Percentiles rank a stretch among this genome's conserved stretches.
Evolutionary conservation across 352 stramenopile genomes (phyloP).

Genomic region (Globisporangium ultimum): DNA sequence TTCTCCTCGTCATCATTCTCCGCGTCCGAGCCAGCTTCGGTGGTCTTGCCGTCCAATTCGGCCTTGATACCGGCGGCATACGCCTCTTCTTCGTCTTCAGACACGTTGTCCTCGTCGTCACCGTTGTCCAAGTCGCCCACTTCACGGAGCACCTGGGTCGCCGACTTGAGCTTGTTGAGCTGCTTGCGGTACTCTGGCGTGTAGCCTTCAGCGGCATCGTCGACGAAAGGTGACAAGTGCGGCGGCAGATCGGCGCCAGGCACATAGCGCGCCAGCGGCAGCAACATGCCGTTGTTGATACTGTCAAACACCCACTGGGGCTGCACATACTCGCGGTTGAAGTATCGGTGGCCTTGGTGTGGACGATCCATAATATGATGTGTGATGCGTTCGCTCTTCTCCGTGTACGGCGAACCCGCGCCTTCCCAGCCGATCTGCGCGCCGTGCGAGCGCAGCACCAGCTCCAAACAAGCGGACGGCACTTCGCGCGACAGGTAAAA

Average conservation of each 20-base stretch:
- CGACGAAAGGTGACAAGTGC: slow-evolving; percentile 95
- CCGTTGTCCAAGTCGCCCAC: slow-evolving; percentile 33
- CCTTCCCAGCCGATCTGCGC: slow-evolving; percentile 96
- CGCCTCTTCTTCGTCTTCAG: slow-evolving; percentile 63
- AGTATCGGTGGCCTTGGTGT: slow-evolving; percentile 87
- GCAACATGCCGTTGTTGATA: slow-evolving; percentile 94
- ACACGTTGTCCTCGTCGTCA: slow-evolving; percentile 44
- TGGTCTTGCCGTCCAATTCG: slow-evolving; percentile 52
- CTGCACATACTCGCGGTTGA: slow-evolving; percentile 97
- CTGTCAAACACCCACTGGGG: slow-evolving; percentile 99
- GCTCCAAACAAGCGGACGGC: slow-evolving; percentile 91
- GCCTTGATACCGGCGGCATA: slow-evolving; percentile 81
- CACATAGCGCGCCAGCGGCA: slow-evolving; percentile 92
- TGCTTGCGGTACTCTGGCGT: slow-evolving; percentile 95
- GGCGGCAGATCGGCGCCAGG: slow-evolving; percentile 91
- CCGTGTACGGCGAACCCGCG: slow-evolving; percentile 85
- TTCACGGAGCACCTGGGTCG: slow-evolving; percentile 68
- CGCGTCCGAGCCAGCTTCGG: slow-evolving; percentile 29
- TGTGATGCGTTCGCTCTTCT: slow-evolving; percentile 93
- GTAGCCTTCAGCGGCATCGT: slow-evolving; percentile 96
- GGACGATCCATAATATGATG: slow-evolving; percentile 97
- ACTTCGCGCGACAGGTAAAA: slow-evolving; percentile 97
- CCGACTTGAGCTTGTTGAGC: slow-evolving; percentile 81
- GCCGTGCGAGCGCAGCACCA: slow-evolving; percentile 94
- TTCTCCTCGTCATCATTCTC: slow-evolving; percentile 34